Evolutionary conservation across 2,329 filamentous ascomycete species (phyloP).

Genomic region (Fusarium fujikuroi): DNA sequence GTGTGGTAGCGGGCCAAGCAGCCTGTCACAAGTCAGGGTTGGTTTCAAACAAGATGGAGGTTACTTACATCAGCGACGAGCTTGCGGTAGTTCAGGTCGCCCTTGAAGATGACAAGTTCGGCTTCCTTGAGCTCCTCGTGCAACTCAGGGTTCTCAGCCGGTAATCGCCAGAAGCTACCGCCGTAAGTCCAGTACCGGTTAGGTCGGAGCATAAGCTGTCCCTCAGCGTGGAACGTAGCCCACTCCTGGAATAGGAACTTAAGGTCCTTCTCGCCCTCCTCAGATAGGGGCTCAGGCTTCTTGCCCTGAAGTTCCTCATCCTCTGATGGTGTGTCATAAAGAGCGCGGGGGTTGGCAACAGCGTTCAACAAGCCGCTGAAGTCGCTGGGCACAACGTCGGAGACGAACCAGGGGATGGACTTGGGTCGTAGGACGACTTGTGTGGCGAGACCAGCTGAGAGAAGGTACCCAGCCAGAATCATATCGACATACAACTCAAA

Average conservation of each 20-base stretch:
- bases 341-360: conserved; percentile 78
- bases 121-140: conserved; percentile 82
- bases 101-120: conserved; percentile 95
- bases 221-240: conserved; percentile 82
- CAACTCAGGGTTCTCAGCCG: conserved; percentile 72
- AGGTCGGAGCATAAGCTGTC: conserved; percentile 82
- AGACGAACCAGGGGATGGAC: conserved; percentile 97
- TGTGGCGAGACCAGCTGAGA: conserved; percentile 86
- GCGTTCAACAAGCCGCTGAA: conserved; percentile 85
- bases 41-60: accelerated
- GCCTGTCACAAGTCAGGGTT: conserved; percentile 44
- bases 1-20: conserved; percentile 85
- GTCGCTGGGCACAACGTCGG: conserved; percentile 88
- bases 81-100: conserved; percentile 96
- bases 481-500: conserved; percentile 98
- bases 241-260: conserved; percentile 84
- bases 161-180: conserved; percentile 90
- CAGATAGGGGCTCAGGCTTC: conserved; percentile 70
- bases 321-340: conserved; percentile 80
- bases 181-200: conserved; percentile 92
- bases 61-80: conserved; percentile 82
- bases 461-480: conserved; percentile 88
- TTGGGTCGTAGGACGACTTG: conserved; percentile 92
- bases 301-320: conserved; percentile 69
- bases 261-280: conserved; percentile 74